Conservation (phyloP, 208 protist species). For the Leishmania mexicana region DNA sequence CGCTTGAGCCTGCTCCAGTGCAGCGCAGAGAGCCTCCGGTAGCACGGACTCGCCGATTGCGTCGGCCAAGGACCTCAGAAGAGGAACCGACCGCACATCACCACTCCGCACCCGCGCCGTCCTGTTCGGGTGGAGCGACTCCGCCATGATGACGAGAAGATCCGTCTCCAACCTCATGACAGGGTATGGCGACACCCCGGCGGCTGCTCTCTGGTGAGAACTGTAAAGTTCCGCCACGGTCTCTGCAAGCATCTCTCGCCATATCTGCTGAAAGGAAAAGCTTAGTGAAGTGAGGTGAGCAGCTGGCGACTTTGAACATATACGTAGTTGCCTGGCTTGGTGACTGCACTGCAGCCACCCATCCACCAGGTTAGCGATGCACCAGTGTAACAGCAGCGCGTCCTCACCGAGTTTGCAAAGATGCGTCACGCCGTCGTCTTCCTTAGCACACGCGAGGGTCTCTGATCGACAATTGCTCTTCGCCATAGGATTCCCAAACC, state of each 20-base stretch:
- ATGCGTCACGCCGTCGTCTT: not conserved
- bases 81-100: not conserved
- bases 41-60: not conserved
- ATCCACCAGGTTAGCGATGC: not conserved
- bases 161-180: not conserved
- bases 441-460: not conserved
- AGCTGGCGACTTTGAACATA: not conserved
- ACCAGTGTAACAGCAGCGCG: not conserved
- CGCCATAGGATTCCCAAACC: not conserved
- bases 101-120: not conserved
- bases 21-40: conserved; percentile 1
- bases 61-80: not conserved
- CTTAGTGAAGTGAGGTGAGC: not conserved
- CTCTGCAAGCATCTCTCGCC: not conserved
- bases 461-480: not conserved
- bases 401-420: not conserved
- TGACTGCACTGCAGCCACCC: not conserved
- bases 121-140: not conserved
- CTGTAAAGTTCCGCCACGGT: not conserved
- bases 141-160: not conserved
- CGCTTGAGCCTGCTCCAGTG: not conserved
- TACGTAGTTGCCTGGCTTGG: not conserved
- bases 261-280: not conserved
- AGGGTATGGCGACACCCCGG: not conserved
- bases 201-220: not conserved